Evolutionary conservation across 306 rosid genomes (phyloP).

Genomic region (Vigna angularis): DNA sequence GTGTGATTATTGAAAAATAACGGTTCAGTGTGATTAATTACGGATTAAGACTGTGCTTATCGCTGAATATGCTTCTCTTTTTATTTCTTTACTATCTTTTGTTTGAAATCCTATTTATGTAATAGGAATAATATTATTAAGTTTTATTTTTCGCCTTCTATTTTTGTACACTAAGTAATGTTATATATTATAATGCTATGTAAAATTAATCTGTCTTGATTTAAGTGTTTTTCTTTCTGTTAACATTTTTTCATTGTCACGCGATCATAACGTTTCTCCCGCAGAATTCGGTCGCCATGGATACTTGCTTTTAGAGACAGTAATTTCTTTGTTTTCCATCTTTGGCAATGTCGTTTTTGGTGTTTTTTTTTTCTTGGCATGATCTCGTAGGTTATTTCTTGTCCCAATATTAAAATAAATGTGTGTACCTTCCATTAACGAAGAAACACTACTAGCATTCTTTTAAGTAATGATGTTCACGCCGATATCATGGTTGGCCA

Average conservation of each 20-base stretch:
- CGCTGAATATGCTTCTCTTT: background rate
- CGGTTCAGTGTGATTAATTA: background rate
- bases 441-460: background rate
- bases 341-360: background rate
- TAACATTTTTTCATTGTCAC: background rate
- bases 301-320: background rate
- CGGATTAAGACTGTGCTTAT: constrained; percentile 38
- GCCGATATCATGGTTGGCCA: background rate
- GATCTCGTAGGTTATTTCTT: background rate
- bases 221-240: too few species aligned
- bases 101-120: constrained; percentile 4
- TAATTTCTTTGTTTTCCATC: background rate
- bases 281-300: background rate
- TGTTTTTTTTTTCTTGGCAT: background rate
- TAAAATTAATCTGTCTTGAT: background rate
- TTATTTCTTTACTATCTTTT: background rate
- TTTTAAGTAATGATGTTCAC: background rate
- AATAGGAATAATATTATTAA: background rate
- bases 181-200: background rate
- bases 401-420: background rate
- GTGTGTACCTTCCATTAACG: background rate
- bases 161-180: constrained; percentile 39
- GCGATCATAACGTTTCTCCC: background rate
- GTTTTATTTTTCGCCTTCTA: background rate
- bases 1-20: constrained; percentile 50